Base-by-base conservation (phyloP, 805 yeast species). In the Pichia occidentalis region DNA sequence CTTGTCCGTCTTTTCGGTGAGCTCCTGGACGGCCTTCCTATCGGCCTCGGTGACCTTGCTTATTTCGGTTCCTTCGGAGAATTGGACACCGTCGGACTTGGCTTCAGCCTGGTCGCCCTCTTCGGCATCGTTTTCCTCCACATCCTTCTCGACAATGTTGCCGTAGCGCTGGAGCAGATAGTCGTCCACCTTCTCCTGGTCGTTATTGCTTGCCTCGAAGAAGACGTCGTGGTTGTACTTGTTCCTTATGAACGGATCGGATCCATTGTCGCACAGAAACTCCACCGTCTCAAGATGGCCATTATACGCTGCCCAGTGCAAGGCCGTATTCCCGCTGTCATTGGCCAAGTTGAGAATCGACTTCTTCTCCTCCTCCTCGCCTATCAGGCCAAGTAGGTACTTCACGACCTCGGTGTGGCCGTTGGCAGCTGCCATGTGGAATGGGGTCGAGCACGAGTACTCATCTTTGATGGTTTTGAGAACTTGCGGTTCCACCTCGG, bases 351-450 rank as follows among this genome's bases (percentile, higher is more conserved):
- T 71, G 14, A 77, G 69, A 28, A 73, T 59, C 12, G 49, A 45
- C 13, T 56, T 59, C n/a, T 56, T 59, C 12, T 75, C 74, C 8
- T 75, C 70, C 7, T 58, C 63, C 23, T 64, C 57, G 1, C 70
- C 51, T 4, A 78, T 41, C 21, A 75, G 53, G 0, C 72, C 63
- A 23, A 86, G 54, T 19, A 87, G 57, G 49, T 71, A 82, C 50
- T 72, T 61, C 19, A 84, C 73, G 4, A 79, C 75, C 22, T 79
- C 87, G 4, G 65, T 46, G 56, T 90, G 95, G 1, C 97, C 98
- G 61, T 92, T 92, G 20, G 94, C 98, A 18, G 94, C 79, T 0
- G 97, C 97, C 88, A 85, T 85, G 57, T 92, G 99, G 34, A 92
- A 63, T 7, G 95, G 82, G 0, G 95, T 85, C 36, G 84, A 75